Percentiles rank a stretch among this genome's conserved stretches.
phyloP scores from a whole-genome alignment of 306 rosid species.

The Rosa rugosa region DNA sequence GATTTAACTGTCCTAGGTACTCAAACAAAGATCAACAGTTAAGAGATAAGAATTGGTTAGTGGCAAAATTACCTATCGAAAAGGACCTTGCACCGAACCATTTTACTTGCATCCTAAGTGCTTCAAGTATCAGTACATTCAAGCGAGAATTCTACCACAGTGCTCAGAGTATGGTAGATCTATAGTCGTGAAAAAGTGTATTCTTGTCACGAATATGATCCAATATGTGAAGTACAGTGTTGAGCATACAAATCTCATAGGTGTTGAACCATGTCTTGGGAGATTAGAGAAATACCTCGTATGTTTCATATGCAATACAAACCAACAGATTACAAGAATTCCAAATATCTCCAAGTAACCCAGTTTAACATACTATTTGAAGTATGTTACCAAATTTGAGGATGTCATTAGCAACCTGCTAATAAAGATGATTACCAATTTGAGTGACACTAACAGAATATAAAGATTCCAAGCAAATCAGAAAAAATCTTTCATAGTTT shows the following conservation, averaged over 20 bases:
- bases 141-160: too few species aligned
- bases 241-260: not conserved
- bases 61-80: not conserved
- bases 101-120: not conserved
- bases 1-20: not conserved
- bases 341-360: too few species aligned
- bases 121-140: too few species aligned
- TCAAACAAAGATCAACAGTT: not conserved
- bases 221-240: too few species aligned
- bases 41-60: not conserved
- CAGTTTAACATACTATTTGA: too few species aligned
- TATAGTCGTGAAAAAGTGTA: not conserved
- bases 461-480: not conserved
- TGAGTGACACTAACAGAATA: not conserved
- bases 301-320: too few species aligned
- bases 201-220: too few species aligned
- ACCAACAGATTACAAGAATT: too few species aligned
- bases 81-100: conserved; percentile 30
- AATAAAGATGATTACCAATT: not conserved
- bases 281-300: too few species aligned
- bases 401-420: not conserved
- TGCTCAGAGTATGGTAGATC: not conserved
- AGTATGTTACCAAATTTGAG: not conserved
- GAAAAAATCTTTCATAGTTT: not conserved
- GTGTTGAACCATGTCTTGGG: not conserved